phyloP scores from a whole-genome alignment of 495 filamentous ascomycete species.

The Pyronema omphalodes region DNA sequence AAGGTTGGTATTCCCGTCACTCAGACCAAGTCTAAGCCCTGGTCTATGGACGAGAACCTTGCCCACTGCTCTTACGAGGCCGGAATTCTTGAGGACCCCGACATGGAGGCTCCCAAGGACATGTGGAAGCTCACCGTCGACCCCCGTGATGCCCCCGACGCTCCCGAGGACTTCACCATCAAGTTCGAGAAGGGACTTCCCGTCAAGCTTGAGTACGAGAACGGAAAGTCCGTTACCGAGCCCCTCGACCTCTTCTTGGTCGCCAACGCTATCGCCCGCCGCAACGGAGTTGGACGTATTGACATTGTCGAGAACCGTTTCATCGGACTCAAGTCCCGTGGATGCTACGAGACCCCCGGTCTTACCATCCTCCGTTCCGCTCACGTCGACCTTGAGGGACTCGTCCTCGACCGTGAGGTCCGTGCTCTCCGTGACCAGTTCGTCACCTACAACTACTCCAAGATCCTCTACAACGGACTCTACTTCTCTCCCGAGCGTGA shows the following conservation, averaged over 20 bases:
- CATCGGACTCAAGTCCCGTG: constrained; percentile 68
- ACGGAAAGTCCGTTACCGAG: constrained; percentile 51
- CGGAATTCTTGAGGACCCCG: constrained; percentile 54
- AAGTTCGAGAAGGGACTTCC: constrained; percentile 77
- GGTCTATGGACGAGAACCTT: constrained; percentile 75
- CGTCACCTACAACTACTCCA: constrained; percentile 56
- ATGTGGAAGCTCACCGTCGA: constrained; percentile 76
- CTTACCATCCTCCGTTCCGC: constrained; percentile 57
- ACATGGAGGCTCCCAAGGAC: constrained; percentile 47
- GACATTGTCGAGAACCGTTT: constrained; percentile 88
- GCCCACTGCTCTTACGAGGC: constrained; percentile 86
- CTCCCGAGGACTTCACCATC: constrained; percentile 58
- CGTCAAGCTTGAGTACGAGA: constrained; percentile 43
- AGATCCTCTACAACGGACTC: constrained; percentile 62
- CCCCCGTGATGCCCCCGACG: constrained; percentile 55
- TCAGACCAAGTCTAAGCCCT: constrained; percentile 73
- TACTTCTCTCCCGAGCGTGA: constrained; percentile 69
- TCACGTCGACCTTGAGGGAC: constrained; percentile 68
- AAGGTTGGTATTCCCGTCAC: constrained; percentile 67
- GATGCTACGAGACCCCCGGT: constrained; percentile 74
- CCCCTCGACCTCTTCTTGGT: constrained; percentile 62
- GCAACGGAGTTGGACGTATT: constrained; percentile 66
- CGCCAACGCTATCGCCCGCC: constrained; percentile 58
- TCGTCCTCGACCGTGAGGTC: constrained; percentile 70
- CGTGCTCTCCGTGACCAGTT: constrained; percentile 71